A percentile compares a stretch with the other conserved stretches of the same genome.
phyloP scores from a whole-genome alignment of 495 filamentous ascomycete genomes.

The Schizothecium vesticola region DNA sequence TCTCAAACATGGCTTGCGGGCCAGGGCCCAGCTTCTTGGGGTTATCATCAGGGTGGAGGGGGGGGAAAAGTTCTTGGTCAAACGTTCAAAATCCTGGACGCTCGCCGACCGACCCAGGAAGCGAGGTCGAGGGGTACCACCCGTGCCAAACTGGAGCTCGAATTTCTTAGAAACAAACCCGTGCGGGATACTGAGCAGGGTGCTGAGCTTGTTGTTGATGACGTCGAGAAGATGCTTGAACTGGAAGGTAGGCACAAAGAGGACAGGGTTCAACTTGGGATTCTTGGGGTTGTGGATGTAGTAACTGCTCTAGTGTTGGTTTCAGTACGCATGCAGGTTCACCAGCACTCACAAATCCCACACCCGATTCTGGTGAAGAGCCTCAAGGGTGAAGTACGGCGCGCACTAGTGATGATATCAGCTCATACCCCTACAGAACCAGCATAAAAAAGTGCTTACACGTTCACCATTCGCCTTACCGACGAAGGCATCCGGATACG shows the following conservation, averaged over 20 bases:
- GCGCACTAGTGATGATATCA: slow-evolving; percentile 35
- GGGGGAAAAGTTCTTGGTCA: slow-evolving; percentile 30
- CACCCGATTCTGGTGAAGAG: slow-evolving; percentile 43
- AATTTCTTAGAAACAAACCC: slow-evolving; percentile 45
- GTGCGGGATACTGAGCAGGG: slow-evolving; percentile 46
- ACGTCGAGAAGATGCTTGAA: slow-evolving; percentile 52
- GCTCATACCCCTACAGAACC: not conserved
- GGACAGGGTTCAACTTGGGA: slow-evolving; percentile 42
- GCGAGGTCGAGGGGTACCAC: slow-evolving; percentile 54
- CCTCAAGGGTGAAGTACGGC: slow-evolving; percentile 54
- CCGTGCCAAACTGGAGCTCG: slow-evolving; percentile 49
- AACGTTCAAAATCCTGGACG: slow-evolving; percentile 24
- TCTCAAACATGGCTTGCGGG: slow-evolving; percentile 14
- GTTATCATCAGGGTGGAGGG: slow-evolving; percentile 15
- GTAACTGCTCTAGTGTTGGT: slow-evolving; percentile 46
- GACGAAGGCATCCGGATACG: slow-evolving; percentile 58
- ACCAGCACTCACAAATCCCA: slow-evolving; percentile 69
- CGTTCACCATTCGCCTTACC: slow-evolving; percentile 37
- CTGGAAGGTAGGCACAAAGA: slow-evolving; percentile 61
- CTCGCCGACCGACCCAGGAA: slow-evolving; percentile 55
- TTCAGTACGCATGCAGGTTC: not conserved
- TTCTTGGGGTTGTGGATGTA: slow-evolving; percentile 53
- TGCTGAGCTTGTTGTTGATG: slow-evolving; percentile 51
- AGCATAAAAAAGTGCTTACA: slow-evolving; percentile 25
- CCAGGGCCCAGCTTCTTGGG: slow-evolving; percentile 10